phyloP scores from a whole-genome alignment of 225 moss, liverwort and hornwort species.

The Thuidium tamariscinum region DNA sequence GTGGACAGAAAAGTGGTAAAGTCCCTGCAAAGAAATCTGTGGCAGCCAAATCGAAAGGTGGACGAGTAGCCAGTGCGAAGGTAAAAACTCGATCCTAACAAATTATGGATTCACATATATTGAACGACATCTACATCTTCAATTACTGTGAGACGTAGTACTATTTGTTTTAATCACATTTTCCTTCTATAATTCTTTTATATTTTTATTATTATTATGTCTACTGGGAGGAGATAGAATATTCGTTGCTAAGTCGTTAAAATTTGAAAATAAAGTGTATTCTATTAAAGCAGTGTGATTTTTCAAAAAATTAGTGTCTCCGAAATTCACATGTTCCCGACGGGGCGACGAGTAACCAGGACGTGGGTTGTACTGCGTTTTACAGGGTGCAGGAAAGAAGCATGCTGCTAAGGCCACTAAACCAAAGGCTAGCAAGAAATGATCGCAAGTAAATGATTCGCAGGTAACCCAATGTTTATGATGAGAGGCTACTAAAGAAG shows the following conservation, averaged over 20 bases:
- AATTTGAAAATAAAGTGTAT: not conserved
- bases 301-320: not conserved
- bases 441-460: not conserved
- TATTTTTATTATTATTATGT: not conserved
- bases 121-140: not conserved
- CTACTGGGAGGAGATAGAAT: no score
- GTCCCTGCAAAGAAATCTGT: conserved; percentile 31
- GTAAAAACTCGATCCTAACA: conserved; percentile 12
- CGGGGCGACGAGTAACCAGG: not conserved
- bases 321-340: not conserved
- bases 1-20: conserved; percentile 45
- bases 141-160: not conserved
- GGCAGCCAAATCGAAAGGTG: conserved; percentile 44
- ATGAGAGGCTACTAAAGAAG: not conserved
- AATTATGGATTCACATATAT: not conserved
- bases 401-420: conserved; percentile 13
- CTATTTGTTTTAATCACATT: not conserved
- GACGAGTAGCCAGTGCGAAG: conserved; percentile 47
- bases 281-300: not conserved
- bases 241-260: not conserved
- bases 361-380: not conserved
- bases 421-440: conserved; percentile 27
- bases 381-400: conserved; percentile 38
- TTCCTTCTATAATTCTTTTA: not conserved
- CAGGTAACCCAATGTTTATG: not conserved